Conservation (phyloP, 2,329 filamentous ascomycete species). For the Fusarium drepaniforme region DNA sequence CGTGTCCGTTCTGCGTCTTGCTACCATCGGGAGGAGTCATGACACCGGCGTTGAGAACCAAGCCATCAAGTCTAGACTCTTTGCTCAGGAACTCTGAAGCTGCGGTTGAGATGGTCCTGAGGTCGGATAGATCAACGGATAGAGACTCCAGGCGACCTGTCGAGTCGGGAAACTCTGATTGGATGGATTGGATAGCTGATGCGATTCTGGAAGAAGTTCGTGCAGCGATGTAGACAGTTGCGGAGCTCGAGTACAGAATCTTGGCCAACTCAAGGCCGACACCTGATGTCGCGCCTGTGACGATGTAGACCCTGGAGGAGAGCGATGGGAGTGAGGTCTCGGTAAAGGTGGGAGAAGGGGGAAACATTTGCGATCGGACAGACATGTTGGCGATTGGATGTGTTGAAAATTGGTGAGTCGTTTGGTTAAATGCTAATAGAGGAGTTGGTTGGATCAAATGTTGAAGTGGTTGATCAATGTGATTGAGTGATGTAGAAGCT, state of each 20-base stretch:
- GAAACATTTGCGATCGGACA: conserved; percentile 30
- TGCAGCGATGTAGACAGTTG: conserved; percentile 28
- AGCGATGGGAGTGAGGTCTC: conserved; percentile 27
- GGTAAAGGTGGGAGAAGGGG: conserved; percentile 31
- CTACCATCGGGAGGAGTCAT: conserved; percentile 34
- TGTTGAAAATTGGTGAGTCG: background rate
- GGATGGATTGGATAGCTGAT: conserved; percentile 19
- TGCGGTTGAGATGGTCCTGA: conserved; percentile 17
- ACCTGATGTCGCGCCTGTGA: conserved; percentile 35
- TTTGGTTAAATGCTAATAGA: background rate
- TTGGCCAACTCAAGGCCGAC: conserved; percentile 35
- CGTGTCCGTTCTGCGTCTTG: conserved; percentile 28
- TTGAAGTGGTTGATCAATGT: background rate
- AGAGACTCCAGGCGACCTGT: conserved; percentile 26
- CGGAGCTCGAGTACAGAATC: conserved; percentile 32
- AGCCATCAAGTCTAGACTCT: conserved; percentile 28
- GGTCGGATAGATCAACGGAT: conserved; percentile 29
- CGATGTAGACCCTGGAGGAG: conserved; percentile 29
- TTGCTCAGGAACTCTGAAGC: background rate
- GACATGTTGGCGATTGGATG: conserved; percentile 12
- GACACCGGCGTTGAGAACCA: conserved; percentile 36
- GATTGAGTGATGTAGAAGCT: background rate
- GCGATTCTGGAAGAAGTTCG: conserved; percentile 20
- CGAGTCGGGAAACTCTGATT: conserved; percentile 15
- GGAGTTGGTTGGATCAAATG: background rate